Evolutionary conservation across 2,329 filamentous ascomycete genomes (phyloP).

Genomic region (Fusarium setosum): DNA sequence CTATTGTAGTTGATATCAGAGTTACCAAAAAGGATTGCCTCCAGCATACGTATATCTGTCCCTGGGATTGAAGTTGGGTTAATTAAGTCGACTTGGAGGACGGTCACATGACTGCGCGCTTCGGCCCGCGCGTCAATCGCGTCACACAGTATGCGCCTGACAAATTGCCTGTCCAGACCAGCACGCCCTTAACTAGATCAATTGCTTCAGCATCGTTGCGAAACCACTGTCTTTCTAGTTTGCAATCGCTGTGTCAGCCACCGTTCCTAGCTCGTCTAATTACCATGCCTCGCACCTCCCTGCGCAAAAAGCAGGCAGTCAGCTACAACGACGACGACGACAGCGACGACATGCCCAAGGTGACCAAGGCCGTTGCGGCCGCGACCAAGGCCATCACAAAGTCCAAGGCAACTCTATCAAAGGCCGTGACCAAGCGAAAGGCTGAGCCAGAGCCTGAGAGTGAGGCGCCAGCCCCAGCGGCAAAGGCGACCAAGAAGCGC

Average conservation of each 20-base stretch:
- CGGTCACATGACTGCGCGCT: conserved; percentile 41
- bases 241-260: background rate
- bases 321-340: conserved; percentile 47
- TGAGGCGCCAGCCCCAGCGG: conserved; percentile 31
- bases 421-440: conserved; percentile 48
- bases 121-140: conserved; percentile 34
- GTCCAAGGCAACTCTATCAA: conserved; percentile 39
- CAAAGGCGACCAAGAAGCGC: conserved; percentile 56
- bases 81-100: too few relatives aligned
- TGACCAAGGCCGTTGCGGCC: conserved; percentile 24
- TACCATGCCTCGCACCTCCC: conserved; percentile 50
- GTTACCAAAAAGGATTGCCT: too few relatives aligned
- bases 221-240: background rate
- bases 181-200: background rate
- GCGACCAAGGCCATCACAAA: conserved; percentile 43
- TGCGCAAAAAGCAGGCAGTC: conserved; percentile 46
- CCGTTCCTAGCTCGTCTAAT: background rate
- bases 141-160: conserved; percentile 14
- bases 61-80: too few relatives aligned
- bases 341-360: conserved; percentile 28
- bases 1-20: too few relatives aligned
- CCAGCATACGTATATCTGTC: too few relatives aligned
- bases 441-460: conserved; percentile 38
- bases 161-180: background rate
- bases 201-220: background rate